phyloP scores from a whole-genome alignment of 2,329 filamentous ascomycete species.

The Colletotrichum sp. region DNA sequence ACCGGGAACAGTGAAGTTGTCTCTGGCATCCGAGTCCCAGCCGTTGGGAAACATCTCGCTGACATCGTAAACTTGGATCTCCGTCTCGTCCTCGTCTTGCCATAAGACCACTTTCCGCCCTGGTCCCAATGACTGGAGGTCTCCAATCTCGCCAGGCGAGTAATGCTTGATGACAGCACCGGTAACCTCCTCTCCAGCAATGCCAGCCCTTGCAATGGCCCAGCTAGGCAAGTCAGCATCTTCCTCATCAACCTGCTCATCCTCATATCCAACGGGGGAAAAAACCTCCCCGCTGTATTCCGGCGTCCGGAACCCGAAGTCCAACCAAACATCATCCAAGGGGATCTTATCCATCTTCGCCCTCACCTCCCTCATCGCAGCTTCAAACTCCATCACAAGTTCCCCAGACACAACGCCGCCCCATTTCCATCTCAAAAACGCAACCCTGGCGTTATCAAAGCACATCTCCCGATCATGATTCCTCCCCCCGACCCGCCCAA shows the following conservation, averaged over 20 bases:
- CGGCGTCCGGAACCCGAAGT: neutral
- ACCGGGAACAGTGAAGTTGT: neutral
- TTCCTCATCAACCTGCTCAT: neutral
- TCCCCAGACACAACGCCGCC: neutral
- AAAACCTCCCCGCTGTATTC: neutral
- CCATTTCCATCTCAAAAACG: neutral
- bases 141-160: neutral
- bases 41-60: neutral
- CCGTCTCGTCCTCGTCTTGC: neutral
- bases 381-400: neutral
- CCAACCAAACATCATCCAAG: neutral
- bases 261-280: neutral
- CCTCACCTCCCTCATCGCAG: neutral
- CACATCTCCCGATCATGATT: neutral
- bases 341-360: neutral
- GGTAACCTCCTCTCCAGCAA: neutral
- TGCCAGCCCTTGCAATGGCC: neutral
- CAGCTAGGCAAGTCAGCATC: neutral
- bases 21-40: neutral
- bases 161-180: neutral
- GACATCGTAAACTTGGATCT: neutral
- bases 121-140: neutral
- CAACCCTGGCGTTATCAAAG: neutral
- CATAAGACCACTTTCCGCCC: neutral
- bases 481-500: neutral